Conservation (phyloP, 345 rosid species). For the Mangifera indica region DNA sequence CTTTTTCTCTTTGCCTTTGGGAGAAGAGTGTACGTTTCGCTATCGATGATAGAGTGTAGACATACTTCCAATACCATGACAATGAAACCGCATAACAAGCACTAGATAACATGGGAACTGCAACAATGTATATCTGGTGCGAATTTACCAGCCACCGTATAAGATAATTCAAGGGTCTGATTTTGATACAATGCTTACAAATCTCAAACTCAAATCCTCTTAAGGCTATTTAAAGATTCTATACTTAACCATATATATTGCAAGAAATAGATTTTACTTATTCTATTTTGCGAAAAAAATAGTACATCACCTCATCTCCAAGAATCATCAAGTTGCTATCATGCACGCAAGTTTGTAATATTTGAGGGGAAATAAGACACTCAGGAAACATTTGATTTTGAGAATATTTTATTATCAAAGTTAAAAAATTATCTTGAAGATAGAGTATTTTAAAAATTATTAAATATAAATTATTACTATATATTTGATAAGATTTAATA, state of each 20-base stretch:
- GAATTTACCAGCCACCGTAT: neutral
- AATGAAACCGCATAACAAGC: neutral
- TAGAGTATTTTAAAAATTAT: too few relatives aligned
- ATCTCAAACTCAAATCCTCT: too few relatives aligned
- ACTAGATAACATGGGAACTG: neutral
- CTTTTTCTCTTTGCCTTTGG: constrained; percentile 15
- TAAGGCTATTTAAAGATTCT: too few relatives aligned
- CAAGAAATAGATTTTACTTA: neutral
- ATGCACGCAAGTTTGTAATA: neutral
- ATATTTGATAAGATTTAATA: too few relatives aligned
- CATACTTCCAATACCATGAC: constrained; percentile 5
- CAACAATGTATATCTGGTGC: neutral
- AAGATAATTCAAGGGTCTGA: too few relatives aligned
- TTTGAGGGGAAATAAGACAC: neutral
- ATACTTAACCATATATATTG: too few relatives aligned
- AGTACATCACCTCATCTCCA: constrained; percentile 3
- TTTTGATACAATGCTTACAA: too few relatives aligned
- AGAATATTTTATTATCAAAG: too few relatives aligned
- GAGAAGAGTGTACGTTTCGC: constrained; percentile 23
- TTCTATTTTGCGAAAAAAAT: too few relatives aligned
- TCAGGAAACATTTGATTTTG: too few relatives aligned
- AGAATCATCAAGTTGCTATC: neutral
- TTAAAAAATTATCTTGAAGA: too few relatives aligned
- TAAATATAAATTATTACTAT: too few relatives aligned
- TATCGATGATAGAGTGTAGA: constrained; percentile 21